phyloP scores from a whole-genome alignment of 192 early-diverging fungal species.

The Coemansia sp. region DNA sequence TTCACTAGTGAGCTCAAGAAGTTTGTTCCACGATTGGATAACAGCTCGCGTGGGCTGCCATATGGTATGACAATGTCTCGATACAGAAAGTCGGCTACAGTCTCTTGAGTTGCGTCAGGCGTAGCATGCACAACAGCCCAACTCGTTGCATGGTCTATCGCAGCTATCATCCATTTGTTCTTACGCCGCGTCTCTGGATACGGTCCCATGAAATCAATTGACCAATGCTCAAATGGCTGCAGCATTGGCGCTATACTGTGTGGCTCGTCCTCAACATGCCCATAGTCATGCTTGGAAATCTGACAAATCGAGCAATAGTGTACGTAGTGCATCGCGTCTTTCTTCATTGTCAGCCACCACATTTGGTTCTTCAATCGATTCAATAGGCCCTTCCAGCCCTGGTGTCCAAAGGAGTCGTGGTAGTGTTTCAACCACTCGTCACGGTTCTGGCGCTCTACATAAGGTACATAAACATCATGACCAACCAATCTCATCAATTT shows the following conservation, averaged over 20 bases:
- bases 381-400: not conserved
- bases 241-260: not conserved
- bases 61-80: not conserved
- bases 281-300: not conserved
- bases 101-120: conserved; percentile 11
- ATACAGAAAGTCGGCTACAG: conserved; percentile 14
- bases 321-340: not conserved
- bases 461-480: too few relatives aligned
- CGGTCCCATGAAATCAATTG: conserved; percentile 15
- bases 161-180: conserved; percentile 14
- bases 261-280: not conserved
- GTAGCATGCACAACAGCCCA: conserved; percentile 6
- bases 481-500: too few relatives aligned
- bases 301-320: not conserved
- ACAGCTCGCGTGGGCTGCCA: conserved; percentile 4
- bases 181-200: conserved; percentile 2
- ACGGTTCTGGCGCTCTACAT: too few relatives aligned
- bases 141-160: conserved; percentile 17
- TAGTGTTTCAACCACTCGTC: not conserved
- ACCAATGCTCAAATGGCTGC: conserved; percentile 11
- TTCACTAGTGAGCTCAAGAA: not conserved
- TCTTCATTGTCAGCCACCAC: conserved; percentile 5
- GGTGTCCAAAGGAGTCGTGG: not conserved
- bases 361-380: not conserved
- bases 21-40: conserved; percentile 7